Evolutionary conservation across 345 rosid species (phyloP).

Genomic region (Camelina laxa): DNA sequence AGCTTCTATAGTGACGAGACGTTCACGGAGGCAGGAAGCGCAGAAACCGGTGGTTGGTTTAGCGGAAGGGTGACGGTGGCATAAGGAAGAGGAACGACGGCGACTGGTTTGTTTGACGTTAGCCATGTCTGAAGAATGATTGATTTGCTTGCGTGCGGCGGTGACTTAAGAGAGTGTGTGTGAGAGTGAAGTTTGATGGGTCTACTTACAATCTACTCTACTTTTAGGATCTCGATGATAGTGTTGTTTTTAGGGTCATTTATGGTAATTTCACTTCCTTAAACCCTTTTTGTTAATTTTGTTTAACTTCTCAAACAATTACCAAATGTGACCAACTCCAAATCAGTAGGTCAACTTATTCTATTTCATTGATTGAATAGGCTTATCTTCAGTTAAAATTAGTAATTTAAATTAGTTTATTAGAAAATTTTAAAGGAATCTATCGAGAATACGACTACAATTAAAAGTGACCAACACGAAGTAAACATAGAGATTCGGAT

Average conservation of each 20-base stretch:
- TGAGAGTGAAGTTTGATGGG: constrained; percentile 13
- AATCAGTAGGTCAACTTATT: constrained; percentile 33
- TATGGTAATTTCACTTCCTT: too few species aligned
- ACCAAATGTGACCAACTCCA: background rate
- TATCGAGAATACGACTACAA: background rate
- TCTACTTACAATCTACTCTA: constrained; percentile 1
- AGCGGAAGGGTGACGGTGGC: constrained; percentile 67
- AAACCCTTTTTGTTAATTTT: too few species aligned
- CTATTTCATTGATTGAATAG: background rate
- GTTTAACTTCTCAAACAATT: too few species aligned
- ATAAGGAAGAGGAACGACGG: constrained; percentile 52
- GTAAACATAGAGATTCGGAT: constrained; percentile 39
- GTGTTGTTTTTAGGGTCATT: background rate
- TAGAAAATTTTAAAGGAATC: background rate
- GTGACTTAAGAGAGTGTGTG: constrained; percentile 22
- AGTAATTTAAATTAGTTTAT: background rate
- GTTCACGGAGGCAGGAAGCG: constrained; percentile 80
- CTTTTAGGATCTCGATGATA: background rate
- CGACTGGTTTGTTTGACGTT: constrained; percentile 41
- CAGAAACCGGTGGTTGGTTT: constrained; percentile 66
- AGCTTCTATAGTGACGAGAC: constrained; percentile 62
- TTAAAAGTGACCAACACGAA: constrained; percentile 27
- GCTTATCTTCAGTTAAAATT: background rate
- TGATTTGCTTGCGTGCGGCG: constrained; percentile 32
- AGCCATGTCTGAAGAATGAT: constrained; percentile 47